phyloP scores from a whole-genome alignment of 2,329 filamentous ascomycete species.

The Trichoderma citrinoviride region DNA sequence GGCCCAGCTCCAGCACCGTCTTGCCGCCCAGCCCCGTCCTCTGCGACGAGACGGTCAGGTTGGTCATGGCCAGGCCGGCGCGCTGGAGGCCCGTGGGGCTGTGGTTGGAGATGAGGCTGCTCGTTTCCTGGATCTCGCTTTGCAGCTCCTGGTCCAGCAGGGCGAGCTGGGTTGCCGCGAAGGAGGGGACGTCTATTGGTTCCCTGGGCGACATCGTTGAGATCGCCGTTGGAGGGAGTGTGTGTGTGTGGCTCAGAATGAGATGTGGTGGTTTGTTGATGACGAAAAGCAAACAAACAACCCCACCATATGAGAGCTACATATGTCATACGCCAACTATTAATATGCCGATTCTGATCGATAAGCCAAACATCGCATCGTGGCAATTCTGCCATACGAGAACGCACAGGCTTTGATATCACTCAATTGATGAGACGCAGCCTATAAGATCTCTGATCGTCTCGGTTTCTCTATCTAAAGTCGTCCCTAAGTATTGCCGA shows the following conservation, averaged over 20 bases:
- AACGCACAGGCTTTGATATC: not conserved
- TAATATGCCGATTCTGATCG: not conserved
- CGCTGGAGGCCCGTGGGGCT: constrained; percentile 68
- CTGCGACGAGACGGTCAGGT: constrained; percentile 69
- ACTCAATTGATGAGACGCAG: not conserved
- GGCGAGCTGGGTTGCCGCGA: constrained; percentile 67
- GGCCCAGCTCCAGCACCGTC: constrained; percentile 75
- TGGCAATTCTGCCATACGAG: not conserved
- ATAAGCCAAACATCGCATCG: not conserved
- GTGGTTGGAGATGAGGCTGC: constrained; percentile 63
- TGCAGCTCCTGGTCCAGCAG: constrained; percentile 70
- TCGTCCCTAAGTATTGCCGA: not conserved
- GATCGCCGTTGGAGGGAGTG: not conserved
- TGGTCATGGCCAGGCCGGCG: constrained; percentile 75
- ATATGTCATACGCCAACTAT: not conserved
- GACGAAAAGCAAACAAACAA: not conserved
- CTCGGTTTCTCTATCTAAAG: not conserved
- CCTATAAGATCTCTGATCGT: not conserved
- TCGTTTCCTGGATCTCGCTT: constrained; percentile 69
- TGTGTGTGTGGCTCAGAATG: not conserved
- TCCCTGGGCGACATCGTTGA: constrained; percentile 37
- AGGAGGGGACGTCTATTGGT: constrained; percentile 62
- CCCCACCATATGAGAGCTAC: not conserved
- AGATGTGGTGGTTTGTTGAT: not conserved
- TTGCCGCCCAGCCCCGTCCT: constrained; percentile 91